Conservation (phyloP, 2,329 filamentous ascomycete genomes). For the Fusarium pseudonygamai region DNA sequence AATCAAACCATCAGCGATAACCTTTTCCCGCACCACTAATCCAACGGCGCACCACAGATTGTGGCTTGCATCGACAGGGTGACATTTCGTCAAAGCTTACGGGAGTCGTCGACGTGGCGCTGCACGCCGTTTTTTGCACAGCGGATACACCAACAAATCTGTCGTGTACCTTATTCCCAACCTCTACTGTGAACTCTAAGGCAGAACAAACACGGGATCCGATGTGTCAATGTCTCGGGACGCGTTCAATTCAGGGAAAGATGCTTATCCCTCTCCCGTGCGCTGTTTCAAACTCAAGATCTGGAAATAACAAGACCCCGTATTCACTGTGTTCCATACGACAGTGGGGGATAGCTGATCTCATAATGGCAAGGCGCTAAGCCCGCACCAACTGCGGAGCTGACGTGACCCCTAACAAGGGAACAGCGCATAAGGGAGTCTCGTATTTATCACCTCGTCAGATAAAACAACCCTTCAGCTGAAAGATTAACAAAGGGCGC, state of each 20-base stretch:
- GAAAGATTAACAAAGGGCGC: background rate
- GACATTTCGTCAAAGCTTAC: background rate
- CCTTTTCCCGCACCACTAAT: background rate
- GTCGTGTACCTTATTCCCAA: background rate
- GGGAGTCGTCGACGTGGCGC: background rate
- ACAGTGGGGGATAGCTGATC: background rate
- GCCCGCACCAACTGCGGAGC: background rate
- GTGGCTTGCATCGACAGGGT: background rate
- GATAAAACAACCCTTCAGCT: background rate
- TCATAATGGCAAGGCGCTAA: background rate
- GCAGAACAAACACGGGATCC: background rate
- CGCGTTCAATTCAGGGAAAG: background rate
- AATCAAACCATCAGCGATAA: background rate
- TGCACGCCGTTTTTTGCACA: background rate
- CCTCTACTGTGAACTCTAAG: too few relatives aligned
- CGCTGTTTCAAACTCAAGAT: background rate
- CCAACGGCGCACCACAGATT: background rate
- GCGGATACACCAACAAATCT: background rate
- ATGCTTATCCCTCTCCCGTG: background rate
- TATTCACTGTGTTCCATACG: background rate
- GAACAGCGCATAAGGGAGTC: background rate
- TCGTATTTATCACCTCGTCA: background rate
- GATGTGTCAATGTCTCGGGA: background rate
- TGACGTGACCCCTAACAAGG: background rate
- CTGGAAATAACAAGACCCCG: background rate